Conservation (phyloP, 163 green algal species). For the Chloromonas sp. region DNA sequence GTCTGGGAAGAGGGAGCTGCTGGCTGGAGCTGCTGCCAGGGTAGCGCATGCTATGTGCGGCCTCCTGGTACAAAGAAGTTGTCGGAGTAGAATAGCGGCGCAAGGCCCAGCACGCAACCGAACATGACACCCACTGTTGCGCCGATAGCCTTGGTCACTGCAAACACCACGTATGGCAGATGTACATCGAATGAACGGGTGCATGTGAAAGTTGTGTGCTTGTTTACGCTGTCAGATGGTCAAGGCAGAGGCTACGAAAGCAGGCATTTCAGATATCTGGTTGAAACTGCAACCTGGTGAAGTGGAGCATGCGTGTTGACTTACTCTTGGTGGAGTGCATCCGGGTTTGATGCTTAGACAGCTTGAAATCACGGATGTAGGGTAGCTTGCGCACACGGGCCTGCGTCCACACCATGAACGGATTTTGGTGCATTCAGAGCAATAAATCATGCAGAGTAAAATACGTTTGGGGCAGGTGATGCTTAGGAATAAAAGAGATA, state of each 20-base stretch:
- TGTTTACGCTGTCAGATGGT: too few relatives aligned
- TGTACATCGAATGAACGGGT: neutral
- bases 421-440: neutral
- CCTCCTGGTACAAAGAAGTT: neutral
- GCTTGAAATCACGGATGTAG: slow-evolving; percentile 19
- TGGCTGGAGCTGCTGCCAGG: too few relatives aligned
- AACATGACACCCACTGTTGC: slow-evolving; percentile 47
- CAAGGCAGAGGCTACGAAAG: neutral
- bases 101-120: slow-evolving; percentile 59
- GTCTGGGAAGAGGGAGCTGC: too few relatives aligned
- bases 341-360: slow-evolving; percentile 40
- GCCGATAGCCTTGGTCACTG: slow-evolving; percentile 41
- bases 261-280: neutral
- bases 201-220: neutral
- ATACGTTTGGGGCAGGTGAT: neutral
- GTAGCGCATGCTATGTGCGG: too few relatives aligned
- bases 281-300: too few relatives aligned
- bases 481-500: neutral
- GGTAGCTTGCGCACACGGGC: slow-evolving; percentile 10
- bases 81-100: slow-evolving; percentile 20
- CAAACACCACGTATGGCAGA: neutral
- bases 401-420: neutral
- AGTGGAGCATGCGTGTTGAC: neutral
- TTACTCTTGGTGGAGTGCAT: slow-evolving; percentile 12
- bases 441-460: neutral